Evolutionary conservation across 148 eudicot genomes (phyloP).

Genomic region (Linanthus parryae): DNA sequence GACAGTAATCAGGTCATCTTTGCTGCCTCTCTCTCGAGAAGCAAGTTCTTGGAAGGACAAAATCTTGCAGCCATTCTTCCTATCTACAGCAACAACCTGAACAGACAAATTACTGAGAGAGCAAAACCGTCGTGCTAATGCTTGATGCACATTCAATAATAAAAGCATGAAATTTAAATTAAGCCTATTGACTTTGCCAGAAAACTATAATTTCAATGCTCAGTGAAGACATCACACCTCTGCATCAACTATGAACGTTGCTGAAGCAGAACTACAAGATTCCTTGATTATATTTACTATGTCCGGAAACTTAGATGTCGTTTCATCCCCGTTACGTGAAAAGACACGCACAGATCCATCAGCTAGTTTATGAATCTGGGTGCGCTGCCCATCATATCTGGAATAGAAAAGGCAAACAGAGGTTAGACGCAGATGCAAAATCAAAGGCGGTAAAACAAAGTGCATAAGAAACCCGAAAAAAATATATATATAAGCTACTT

Average conservation of each 20-base stretch:
- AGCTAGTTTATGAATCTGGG: conserved; percentile 80
- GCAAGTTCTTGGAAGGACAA: conserved; percentile 90
- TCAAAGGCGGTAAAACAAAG: too few species aligned
- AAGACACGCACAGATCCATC: conserved; percentile 86
- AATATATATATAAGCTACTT: too few species aligned
- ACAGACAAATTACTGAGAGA: too few species aligned
- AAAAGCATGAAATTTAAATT: neutral
- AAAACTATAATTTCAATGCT: conserved; percentile 4
- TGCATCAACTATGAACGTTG: conserved; percentile 72
- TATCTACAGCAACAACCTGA: conserved; percentile 94
- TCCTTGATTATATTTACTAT: conserved; percentile 68
- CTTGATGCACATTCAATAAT: neutral
- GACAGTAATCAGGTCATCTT: conserved; percentile 46
- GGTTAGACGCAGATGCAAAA: too few species aligned
- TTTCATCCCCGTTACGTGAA: conserved; percentile 96
- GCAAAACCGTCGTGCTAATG: too few species aligned
- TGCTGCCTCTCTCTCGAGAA: conserved; percentile 88
- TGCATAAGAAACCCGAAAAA: too few species aligned
- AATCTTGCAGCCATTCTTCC: conserved; percentile 66
- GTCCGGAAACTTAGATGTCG: conserved; percentile 85
- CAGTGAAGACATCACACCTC: conserved; percentile 47
- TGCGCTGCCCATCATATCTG: conserved; percentile 99
- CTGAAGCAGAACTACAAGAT: conserved; percentile 42
- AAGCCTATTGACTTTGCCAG: too few species aligned
- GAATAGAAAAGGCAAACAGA: too few species aligned